Percentiles rank a stretch among this genome's conserved stretches.
Evolutionary conservation across 805 yeast genomes (phyloP).

Genomic region (Candida orba): DNA sequence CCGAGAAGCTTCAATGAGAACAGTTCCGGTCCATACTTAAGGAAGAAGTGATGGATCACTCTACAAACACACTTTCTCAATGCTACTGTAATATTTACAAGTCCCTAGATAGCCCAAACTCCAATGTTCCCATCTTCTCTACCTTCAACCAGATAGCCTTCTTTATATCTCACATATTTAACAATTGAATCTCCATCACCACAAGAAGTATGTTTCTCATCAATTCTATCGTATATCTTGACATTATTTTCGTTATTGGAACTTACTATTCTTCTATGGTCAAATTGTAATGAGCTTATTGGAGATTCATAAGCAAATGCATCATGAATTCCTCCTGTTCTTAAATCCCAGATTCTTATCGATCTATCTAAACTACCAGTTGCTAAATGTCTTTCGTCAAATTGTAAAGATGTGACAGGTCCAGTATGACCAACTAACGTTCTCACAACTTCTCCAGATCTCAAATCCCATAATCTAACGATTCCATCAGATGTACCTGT

Average conservation of each 20-base stretch:
- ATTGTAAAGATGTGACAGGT: conserved; percentile 59
- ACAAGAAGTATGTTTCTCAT: conserved; percentile 45
- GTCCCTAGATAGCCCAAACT: conserved; percentile 49
- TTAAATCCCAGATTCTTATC: conserved; percentile 64
- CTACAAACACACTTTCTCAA: not conserved
- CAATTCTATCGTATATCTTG: conserved; percentile 51
- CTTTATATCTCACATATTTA: conserved; percentile 42
- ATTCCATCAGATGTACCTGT: conserved; percentile 74
- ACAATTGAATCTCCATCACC: conserved; percentile 33
- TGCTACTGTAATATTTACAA: not conserved
- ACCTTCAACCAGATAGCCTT: conserved; percentile 64
- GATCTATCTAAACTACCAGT: conserved; percentile 61
- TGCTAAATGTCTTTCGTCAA: conserved; percentile 56
- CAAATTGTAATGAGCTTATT: conserved; percentile 52
- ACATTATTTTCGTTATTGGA: conserved; percentile 43
- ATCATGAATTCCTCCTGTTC: conserved; percentile 57
- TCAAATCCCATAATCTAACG: conserved; percentile 69
- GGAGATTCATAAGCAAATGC: conserved; percentile 56
- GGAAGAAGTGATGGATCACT: not conserved
- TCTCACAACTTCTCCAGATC: conserved; percentile 60
- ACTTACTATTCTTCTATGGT: conserved; percentile 45
- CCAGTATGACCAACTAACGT: conserved; percentile 62
- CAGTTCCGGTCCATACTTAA: not conserved
- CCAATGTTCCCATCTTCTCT: conserved; percentile 52
- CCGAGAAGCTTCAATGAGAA: not conserved